Percentiles rank a stretch among this genome's conserved stretches.
Conservation (phyloP, 2,329 filamentous ascomycete species). For the Talaromyces sp. region DNA sequence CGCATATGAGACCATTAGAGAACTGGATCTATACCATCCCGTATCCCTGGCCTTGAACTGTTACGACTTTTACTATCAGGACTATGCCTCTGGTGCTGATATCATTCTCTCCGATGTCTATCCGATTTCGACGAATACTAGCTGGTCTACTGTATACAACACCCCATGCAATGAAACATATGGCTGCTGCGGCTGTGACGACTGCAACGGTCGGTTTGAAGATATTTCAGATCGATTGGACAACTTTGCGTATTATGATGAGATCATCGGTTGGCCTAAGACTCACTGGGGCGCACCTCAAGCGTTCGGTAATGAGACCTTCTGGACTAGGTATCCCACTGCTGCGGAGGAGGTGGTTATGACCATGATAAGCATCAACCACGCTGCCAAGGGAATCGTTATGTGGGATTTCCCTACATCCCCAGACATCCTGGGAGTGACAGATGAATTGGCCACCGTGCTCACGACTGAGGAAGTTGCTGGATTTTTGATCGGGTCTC, state of each 20-base stretch:
- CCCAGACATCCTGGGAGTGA: constrained; percentile 33
- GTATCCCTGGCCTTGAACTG: constrained; percentile 60
- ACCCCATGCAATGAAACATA: constrained; percentile 59
- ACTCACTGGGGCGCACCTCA: constrained; percentile 51
- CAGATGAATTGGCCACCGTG: constrained; percentile 39
- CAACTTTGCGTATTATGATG: constrained; percentile 40
- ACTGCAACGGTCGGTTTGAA: constrained; percentile 53
- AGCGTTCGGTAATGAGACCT: constrained; percentile 48
- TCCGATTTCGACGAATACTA: constrained; percentile 57
- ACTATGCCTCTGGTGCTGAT: constrained; percentile 56
- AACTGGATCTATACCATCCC: constrained; percentile 60
- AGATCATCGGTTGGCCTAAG: constrained; percentile 42
- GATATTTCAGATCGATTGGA: constrained; percentile 52
- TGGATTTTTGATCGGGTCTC: constrained; percentile 38
- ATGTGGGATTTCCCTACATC: constrained; percentile 49
- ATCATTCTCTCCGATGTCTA: constrained; percentile 61
- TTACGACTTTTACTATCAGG: constrained; percentile 58
- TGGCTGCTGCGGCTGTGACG: constrained; percentile 63
- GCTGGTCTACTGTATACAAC: constrained; percentile 52
- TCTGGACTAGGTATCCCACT: constrained; percentile 49
- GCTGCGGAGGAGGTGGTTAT: constrained; percentile 47
- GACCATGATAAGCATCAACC: constrained; percentile 49
- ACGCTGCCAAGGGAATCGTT: constrained; percentile 50
- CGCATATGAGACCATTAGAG: constrained; percentile 46
- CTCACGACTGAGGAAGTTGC: constrained; percentile 34